Evolutionary conservation across 129 eudicot species (phyloP), one percentile per base, ranked within the genome.

Genomic region (Glebionis coronaria): DNA sequence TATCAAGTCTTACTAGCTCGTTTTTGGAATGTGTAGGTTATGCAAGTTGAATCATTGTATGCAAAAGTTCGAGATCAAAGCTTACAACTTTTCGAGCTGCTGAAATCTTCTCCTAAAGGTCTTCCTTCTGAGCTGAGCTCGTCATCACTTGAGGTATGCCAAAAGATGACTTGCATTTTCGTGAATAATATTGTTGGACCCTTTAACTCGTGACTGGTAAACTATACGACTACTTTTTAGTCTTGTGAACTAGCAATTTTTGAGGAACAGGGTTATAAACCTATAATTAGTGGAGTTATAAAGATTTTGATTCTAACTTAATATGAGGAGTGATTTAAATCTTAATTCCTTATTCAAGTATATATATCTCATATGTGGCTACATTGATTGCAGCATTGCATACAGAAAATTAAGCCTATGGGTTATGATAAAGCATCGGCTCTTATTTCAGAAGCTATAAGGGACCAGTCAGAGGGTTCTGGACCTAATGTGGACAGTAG

Each of bases 61-160:
- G 73, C 78, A 15, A 86, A 83, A 71, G 72, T 81, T 57, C 70
- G 71, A 60, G 58, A 65, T 63, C 81, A 45, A 72, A 81, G 81
- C 51, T 56, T 93, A 76, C 88, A 93, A 47, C 80, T 86, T 56
- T 74, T 89, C 14, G 86, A 82, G 83, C 68, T 76, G 76, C 79
- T 93, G 61, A 75, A 86, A 75, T 80, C 88, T 67, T 81, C 80
- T 59, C 74, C 80, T 51, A 70, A 83, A 18, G 57, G 70, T 56
- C 81, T 86, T 14, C 84, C 90, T 46, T 68, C 61, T 73, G 97
- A 82, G 67, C 49, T 86, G 50, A 76, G 74, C 82, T 71, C 87
- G 55, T 61, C 88, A 55, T 82, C 92, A 68, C 88, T 89, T 38
- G 97, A 93, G 99, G 99, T 93, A 86, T 57, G 21, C 42, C 23